These are phyloP conservation scores for Apocynum venetum DNA, from an alignment of 257 asterid species.

Conservation along the genomic window DNA sequence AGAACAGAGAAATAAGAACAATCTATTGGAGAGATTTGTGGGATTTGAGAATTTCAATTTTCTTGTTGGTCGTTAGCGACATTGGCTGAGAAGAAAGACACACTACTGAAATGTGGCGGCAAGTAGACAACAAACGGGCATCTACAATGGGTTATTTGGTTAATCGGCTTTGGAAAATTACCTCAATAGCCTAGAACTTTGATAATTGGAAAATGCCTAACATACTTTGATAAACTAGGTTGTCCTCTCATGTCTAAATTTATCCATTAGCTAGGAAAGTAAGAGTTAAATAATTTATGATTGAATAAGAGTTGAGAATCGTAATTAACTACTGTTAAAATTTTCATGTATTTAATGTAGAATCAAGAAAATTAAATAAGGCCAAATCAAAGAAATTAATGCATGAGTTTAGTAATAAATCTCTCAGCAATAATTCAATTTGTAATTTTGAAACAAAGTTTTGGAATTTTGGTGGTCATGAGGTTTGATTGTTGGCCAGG, in stretches of 20 bases:
- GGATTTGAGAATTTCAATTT: conserved; percentile 5
- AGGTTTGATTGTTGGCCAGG: conserved; percentile 2
- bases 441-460: no score
- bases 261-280: not conserved
- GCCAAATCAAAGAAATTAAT: no score
- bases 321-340: no score
- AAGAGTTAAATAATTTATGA: not conserved
- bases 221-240: not conserved
- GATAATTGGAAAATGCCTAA: not conserved
- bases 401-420: no score
- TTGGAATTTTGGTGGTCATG: not conserved
- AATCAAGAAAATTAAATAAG: no score
- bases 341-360: no score
- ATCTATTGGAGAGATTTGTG: conserved; percentile 9
- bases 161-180: conserved; percentile 19
- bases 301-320: no score
- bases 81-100: conserved; percentile 39
- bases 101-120: conserved; percentile 67
- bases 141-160: conserved; percentile 18
- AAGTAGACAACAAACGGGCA: conserved; percentile 63
- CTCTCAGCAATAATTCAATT: no score
- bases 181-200: conserved; percentile 23
- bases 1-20: not conserved
- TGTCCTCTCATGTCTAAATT: not conserved
- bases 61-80: conserved; percentile 24